These are phyloP conservation scores for Penicillium macrosclerotiorum DNA, from an alignment of 495 filamentous ascomycete species.

Conservation along the genomic window DNA sequence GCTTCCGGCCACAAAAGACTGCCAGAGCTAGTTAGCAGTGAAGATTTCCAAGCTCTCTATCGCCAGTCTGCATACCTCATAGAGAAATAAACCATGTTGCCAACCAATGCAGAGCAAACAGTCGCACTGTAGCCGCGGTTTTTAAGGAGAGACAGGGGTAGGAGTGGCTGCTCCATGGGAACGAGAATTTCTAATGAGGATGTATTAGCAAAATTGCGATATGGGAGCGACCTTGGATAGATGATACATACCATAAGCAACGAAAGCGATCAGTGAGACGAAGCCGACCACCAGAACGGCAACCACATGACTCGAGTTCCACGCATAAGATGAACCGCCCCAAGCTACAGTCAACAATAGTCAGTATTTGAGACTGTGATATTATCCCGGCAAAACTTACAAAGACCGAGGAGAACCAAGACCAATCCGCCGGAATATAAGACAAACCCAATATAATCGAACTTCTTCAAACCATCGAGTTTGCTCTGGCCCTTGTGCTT, in stretches of 20 bases:
- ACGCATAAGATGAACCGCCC: constrained; percentile 48
- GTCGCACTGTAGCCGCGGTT: constrained; percentile 42
- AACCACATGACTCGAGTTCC: constrained; percentile 47
- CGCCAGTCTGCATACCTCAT: constrained; percentile 12
- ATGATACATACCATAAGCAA: constrained; percentile 31
- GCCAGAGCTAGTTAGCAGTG: no score
- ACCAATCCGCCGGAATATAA: constrained; percentile 43
- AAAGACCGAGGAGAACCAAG: constrained; percentile 47
- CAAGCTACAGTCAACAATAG: constrained; percentile 22
- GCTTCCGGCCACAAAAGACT: constrained; percentile 37
- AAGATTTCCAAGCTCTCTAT: no score
- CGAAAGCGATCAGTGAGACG: constrained; percentile 39
- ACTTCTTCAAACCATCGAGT: constrained; percentile 27
- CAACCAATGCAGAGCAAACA: constrained; percentile 34
- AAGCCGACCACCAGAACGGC: constrained; percentile 43
- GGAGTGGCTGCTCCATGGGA: constrained; percentile 30
- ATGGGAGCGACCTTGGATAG: not conserved
- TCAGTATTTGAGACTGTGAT: no score
- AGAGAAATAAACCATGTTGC: constrained; percentile 37
- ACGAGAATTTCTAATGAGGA: constrained; percentile 20
- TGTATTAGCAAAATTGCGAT: not conserved
- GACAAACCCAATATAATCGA: constrained; percentile 45
- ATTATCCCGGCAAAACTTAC: no score
- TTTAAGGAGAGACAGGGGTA: constrained; percentile 46
- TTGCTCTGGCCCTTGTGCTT: constrained; percentile 30